Evolutionary conservation across 352 stramenopile species (phyloP).

Genomic region (Globisporangium camurandrum): DNA sequence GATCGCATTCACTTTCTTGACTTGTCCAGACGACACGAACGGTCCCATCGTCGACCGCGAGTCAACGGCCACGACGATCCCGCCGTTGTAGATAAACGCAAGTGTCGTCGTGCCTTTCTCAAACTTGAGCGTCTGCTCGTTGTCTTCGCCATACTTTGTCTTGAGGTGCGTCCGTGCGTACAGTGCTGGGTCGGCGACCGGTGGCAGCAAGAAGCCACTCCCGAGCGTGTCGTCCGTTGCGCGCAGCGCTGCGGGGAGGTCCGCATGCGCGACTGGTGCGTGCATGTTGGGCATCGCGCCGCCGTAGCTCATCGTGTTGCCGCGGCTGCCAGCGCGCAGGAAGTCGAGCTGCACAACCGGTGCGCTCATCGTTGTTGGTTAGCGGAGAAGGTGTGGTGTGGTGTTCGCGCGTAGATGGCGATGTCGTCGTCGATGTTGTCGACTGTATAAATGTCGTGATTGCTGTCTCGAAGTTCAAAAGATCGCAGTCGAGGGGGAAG

Average conservation of each 20-base stretch:
- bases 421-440: too few species aligned
- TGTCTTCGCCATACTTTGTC: slow-evolving; percentile 95
- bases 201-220: slow-evolving; percentile 64
- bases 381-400: too few species aligned
- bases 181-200: slow-evolving; percentile 85
- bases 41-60: slow-evolving; percentile 97
- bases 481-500: too few species aligned
- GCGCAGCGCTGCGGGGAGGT: slow-evolving; percentile 8
- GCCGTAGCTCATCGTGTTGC: slow-evolving; percentile 57
- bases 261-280: slow-evolving; percentile 32
- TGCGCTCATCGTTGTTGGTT: slow-evolving; percentile 46
- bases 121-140: slow-evolving; percentile 94
- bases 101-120: slow-evolving; percentile 99
- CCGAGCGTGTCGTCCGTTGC: slow-evolving; percentile 21
- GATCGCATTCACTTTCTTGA: slow-evolving; percentile 99
- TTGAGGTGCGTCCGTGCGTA: slow-evolving; percentile 97
- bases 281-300: slow-evolving; percentile 75
- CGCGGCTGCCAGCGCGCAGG: slow-evolving; percentile 57
- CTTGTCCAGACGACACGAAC: slow-evolving; percentile 98
- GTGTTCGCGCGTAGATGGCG: too few species aligned
- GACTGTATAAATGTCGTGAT: too few species aligned
- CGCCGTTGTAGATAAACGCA: slow-evolving; percentile 98
- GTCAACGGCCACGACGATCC: slow-evolving; percentile 98
- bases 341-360: slow-evolving; percentile 62
- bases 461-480: too few species aligned